A percentile compares a stretch with the other conserved stretches of the same genome.
Conservation (phyloP, 225 moss, liverwort and hornwort genomes). For the Rhytidiadelphus loreus region DNA sequence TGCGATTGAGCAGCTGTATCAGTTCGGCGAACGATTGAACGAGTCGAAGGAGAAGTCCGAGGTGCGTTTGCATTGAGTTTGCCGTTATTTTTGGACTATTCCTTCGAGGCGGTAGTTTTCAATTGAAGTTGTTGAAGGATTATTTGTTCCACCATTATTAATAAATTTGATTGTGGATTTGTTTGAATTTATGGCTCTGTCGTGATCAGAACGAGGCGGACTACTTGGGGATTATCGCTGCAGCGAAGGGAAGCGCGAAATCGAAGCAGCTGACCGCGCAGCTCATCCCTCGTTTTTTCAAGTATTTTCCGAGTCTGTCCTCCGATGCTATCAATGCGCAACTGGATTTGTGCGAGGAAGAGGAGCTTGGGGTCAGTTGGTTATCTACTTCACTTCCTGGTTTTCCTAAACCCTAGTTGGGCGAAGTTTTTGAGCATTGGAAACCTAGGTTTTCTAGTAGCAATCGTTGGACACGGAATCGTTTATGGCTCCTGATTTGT, state of each 20-base stretch:
- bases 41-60: slow-evolving; percentile 56
- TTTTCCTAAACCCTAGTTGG: slow-evolving; percentile 20
- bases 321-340: slow-evolving; percentile 95
- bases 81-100: neutral
- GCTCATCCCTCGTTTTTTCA: slow-evolving; percentile 94
- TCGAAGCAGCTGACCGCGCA: slow-evolving; percentile 92
- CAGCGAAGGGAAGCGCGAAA: slow-evolving; percentile 86
- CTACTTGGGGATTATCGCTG: slow-evolving; percentile 89
- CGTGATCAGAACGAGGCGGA: slow-evolving; percentile 78
- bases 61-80: slow-evolving; percentile 1
- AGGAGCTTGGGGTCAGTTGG: slow-evolving; percentile 82
- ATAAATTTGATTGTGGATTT: neutral
- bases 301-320: slow-evolving; percentile 68
- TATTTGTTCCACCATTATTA: neutral
- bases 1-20: slow-evolving; percentile 60
- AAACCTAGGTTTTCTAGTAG: neutral
- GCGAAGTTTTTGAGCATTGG: neutral
- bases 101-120: neutral
- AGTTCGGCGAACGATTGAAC: slow-evolving; percentile 48
- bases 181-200: neutral
- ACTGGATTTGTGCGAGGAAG: slow-evolving; percentile 98
- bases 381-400: neutral
- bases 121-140: neutral
- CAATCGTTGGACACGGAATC: neutral
- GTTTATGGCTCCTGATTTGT: neutral